A percentile compares a stretch with the other conserved stretches of the same genome.
Evolutionary conservation across 2,329 filamentous ascomycete species (phyloP).

Genomic region (Colletotrichum truncatum): DNA sequence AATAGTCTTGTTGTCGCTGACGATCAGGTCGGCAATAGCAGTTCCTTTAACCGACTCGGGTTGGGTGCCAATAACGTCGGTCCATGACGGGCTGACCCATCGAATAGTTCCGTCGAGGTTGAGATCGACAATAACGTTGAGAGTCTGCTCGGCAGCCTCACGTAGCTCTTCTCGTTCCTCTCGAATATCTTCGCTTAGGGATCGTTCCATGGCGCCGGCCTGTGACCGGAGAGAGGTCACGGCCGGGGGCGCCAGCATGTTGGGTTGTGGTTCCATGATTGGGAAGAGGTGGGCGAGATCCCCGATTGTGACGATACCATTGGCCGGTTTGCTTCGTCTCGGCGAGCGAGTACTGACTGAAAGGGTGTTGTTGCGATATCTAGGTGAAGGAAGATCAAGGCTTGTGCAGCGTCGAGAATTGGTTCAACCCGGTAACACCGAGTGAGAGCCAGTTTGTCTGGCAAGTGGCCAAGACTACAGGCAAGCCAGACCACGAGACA

Average conservation of each 20-base stretch:
- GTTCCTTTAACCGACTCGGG: constrained; percentile 78
- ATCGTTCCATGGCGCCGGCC: constrained; percentile 65
- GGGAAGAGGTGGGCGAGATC: constrained; percentile 35
- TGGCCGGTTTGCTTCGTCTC: constrained; percentile 20
- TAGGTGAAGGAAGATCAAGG: background rate
- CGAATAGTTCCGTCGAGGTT: constrained; percentile 89
- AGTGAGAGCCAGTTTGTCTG: constrained; percentile 42
- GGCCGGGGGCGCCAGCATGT: constrained; percentile 60
- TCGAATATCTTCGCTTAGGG: constrained; percentile 88
- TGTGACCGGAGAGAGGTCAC: constrained; percentile 62
- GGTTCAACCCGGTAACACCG: constrained; percentile 11
- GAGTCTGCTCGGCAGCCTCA: constrained; percentile 93
- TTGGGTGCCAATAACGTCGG: constrained; percentile 86
- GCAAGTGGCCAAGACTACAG: constrained; percentile 59
- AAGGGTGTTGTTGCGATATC: constrained; percentile 3
- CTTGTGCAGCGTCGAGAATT: constrained; percentile 7
- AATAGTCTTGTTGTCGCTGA: constrained; percentile 78
- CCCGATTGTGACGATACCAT: constrained; percentile 46
- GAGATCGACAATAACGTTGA: constrained; percentile 96
- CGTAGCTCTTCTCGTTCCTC: constrained; percentile 94
- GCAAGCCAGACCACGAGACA: constrained; percentile 53
- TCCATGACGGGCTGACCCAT: constrained; percentile 98
- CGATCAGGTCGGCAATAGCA: constrained; percentile 81
- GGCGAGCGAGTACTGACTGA: constrained; percentile 18
- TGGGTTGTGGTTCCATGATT: constrained; percentile 56